Base-by-base conservation (phyloP, 805 yeast species). In the Candida coquimbonensis region DNA sequence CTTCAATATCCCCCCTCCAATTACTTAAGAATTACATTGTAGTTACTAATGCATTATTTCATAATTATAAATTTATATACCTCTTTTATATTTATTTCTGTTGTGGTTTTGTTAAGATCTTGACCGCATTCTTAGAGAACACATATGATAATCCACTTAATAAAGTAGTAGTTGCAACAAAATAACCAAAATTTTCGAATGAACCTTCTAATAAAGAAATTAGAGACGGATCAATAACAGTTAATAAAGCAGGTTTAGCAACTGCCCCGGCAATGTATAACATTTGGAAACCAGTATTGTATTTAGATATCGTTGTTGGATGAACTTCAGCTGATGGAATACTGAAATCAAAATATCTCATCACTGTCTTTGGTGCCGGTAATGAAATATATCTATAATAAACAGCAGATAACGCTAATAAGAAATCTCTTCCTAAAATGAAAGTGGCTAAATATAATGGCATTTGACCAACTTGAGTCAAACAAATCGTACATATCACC, bases 261-360 rank as follows among this genome's bases (percentile, higher is more conserved):
- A 84, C 78, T 44, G 79, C 74, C 14, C 73, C 59, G 0, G 84
- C 96, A 38, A 93, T 75, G 55, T 90, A 90, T 3, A 86, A 60
- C 97, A 93, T 91, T 62, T 93, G 99, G 49, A 93, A 74, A 1
- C 82, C 87, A 0, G 99, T 93, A 66, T 93, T 93, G 63, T 80
- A 74, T 61, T 91, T 91, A 12, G 96, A 88, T 24, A 95, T 78
- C 35, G 73, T 68, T 6, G 95, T 87, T 2, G 99, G 99, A 48
- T 75, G 85, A 3, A 95, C 96, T 47, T 86, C 87, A 1, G 88
- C 96, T 24, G 89, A 82, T 5, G 84, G 91, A 49, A 79, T 76
- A 50, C 80, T 75, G 64, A 91, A 75, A 62, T 93, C 95, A 74
- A 88, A 81, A 61, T 73, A 88, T 46, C 93, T 70, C 21, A 60